phyloP scores from a whole-genome alignment of 768 basidiomycete species.

The Mycena filopes region DNA sequence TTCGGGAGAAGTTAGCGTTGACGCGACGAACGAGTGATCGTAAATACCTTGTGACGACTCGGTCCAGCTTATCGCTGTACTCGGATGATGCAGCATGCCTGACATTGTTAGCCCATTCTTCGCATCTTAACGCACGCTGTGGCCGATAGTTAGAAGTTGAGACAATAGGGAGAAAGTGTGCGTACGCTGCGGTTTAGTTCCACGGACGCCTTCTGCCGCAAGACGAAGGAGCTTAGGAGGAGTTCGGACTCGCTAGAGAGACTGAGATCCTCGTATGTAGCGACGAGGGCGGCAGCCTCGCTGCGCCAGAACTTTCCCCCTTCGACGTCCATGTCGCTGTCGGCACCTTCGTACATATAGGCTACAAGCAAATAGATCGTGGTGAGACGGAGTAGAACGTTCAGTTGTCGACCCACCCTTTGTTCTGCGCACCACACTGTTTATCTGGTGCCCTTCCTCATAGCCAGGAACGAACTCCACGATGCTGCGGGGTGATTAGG shows the following conservation, averaged over 20 bases:
- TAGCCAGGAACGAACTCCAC: not conserved
- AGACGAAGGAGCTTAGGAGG: not conserved
- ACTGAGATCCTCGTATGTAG: not conserved
- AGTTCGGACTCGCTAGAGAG: not conserved
- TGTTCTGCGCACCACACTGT: not conserved
- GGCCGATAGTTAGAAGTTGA: not conserved
- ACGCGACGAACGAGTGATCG: not conserved
- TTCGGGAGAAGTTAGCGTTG: not conserved
- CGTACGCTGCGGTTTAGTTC: not conserved
- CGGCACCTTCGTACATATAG: too few relatives aligned
- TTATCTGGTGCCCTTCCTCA: not conserved
- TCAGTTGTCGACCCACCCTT: too few relatives aligned
- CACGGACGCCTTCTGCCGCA: not conserved
- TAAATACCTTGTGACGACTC: not conserved
- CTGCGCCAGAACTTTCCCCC: slow-evolving; percentile 2
- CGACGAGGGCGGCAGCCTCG: not conserved
- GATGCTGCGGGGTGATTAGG: not conserved
- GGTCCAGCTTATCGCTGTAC: not conserved
- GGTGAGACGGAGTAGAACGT: too few relatives aligned
- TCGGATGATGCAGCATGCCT: not conserved
- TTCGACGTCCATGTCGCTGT: not conserved
- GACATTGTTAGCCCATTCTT: not conserved
- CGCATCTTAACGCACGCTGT: not conserved
- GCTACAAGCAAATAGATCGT: too few relatives aligned
- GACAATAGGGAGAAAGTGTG: not conserved